These are phyloP conservation scores for Boletellus ananas DNA, from an alignment of 768 basidiomycete genomes.

Conservation along the genomic window DNA sequence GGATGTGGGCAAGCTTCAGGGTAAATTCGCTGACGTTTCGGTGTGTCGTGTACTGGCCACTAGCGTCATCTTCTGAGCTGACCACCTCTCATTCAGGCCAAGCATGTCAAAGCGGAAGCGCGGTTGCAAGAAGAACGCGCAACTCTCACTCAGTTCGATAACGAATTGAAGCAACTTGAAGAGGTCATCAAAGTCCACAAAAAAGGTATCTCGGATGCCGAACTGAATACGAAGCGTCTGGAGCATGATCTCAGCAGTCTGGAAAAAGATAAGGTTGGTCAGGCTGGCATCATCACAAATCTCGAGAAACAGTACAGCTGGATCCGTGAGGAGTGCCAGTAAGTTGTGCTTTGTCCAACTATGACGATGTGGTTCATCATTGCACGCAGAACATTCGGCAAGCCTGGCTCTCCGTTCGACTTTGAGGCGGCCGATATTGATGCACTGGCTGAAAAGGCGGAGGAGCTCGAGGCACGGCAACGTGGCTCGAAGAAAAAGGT, in stretches of 20 bases:
- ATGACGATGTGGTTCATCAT: background rate
- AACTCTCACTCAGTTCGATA: slow-evolving; percentile 82
- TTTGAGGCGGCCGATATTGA: slow-evolving; percentile 64
- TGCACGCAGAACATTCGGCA: slow-evolving; percentile 70
- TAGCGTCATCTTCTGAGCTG: background rate
- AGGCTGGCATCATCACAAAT: slow-evolving; percentile 47
- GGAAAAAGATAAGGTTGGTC: slow-evolving; percentile 60
- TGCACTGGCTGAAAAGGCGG: slow-evolving; percentile 57
- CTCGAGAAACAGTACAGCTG: slow-evolving; percentile 85
- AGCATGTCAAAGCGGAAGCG: slow-evolving; percentile 60
- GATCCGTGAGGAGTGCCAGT: slow-evolving; percentile 89
- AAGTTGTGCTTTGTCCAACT: slow-evolving; percentile 29
- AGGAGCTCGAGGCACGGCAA: slow-evolving; percentile 72
- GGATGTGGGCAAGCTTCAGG: slow-evolving; percentile 59
- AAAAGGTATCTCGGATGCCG: slow-evolving; percentile 60
- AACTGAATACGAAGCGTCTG: slow-evolving; percentile 58
- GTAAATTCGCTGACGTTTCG: slow-evolving; percentile 37
- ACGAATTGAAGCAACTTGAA: slow-evolving; percentile 82
- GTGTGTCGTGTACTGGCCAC: slow-evolving; percentile 11
- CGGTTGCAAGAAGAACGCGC: slow-evolving; percentile 84
- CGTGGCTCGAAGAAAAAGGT: slow-evolving; percentile 92
- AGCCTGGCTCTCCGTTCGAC: slow-evolving; percentile 76
- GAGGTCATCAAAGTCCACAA: slow-evolving; percentile 80
- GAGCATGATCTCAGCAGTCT: slow-evolving; percentile 66
- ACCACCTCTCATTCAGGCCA: slow-evolving; percentile 35